These are phyloP conservation scores for Tephrocybe rancida DNA, from an alignment of 768 basidiomycete species.

Conservation along the genomic window DNA sequence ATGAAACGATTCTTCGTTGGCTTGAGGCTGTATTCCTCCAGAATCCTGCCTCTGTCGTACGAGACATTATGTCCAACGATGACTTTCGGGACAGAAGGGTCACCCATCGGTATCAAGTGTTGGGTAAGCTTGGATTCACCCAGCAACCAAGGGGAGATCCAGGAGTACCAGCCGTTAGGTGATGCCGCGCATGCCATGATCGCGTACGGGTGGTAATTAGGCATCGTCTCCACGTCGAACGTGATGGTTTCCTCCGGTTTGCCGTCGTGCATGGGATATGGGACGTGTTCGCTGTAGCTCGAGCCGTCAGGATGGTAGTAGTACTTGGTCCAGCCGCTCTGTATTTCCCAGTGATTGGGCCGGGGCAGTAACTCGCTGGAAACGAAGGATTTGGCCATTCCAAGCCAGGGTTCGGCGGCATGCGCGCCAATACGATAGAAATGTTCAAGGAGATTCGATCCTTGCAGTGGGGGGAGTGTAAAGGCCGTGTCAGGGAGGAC, in stretches of 20 bases:
- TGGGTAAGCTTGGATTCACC: slow-evolving; percentile 52
- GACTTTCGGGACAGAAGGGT: slow-evolving; percentile 52
- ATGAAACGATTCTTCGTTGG: slow-evolving; percentile 78
- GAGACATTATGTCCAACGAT: slow-evolving; percentile 95
- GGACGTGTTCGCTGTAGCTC: slow-evolving; percentile 72
- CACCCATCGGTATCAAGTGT: slow-evolving; percentile 79
- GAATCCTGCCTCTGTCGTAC: slow-evolving; percentile 84
- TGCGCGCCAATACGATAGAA: slow-evolving; percentile 78
- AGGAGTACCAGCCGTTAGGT: slow-evolving; percentile 87
- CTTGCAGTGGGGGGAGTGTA: slow-evolving; percentile 83
- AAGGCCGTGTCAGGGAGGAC: slow-evolving; percentile 79
- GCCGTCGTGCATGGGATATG: slow-evolving; percentile 64
- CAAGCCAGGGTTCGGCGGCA: slow-evolving; percentile 77
- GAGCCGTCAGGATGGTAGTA: slow-evolving; percentile 71
- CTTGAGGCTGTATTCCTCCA: slow-evolving; percentile 78
- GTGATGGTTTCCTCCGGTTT: slow-evolving; percentile 73
- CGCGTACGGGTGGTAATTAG: slow-evolving; percentile 76
- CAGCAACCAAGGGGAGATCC: slow-evolving; percentile 94
- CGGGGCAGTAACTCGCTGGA: slow-evolving; percentile 57
- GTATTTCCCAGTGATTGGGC: slow-evolving; percentile 48
- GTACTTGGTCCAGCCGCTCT: slow-evolving; percentile 92
- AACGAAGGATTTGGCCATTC: slow-evolving; percentile 64
- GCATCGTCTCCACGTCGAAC: slow-evolving; percentile 96
- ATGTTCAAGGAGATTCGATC: slow-evolving; percentile 81
- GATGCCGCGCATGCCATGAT: slow-evolving; percentile 90